Conservation (phyloP, 2,329 filamentous ascomycete genomes). For the Trichophyton verrucosum region DNA sequence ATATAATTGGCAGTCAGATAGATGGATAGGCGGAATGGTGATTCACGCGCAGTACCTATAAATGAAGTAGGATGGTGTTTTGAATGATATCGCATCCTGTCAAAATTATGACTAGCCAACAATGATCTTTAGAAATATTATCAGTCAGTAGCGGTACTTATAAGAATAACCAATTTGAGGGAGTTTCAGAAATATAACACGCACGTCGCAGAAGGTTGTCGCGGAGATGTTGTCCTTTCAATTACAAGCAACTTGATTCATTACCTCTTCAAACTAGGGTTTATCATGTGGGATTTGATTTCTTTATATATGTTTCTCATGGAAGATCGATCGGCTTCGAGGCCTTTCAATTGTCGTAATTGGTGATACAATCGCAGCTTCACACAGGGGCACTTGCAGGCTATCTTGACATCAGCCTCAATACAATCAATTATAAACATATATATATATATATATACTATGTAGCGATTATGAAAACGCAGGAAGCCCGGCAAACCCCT, state of each 20-base stretch:
- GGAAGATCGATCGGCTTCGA: too few relatives aligned
- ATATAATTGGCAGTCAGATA: background rate
- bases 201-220: too few relatives aligned
- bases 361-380: background rate
- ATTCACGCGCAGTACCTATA: background rate
- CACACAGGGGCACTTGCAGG: background rate
- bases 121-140: background rate
- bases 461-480: background rate
- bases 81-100: background rate
- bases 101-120: background rate
- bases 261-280: too few relatives aligned
- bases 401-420: too few relatives aligned
- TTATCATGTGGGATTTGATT: too few relatives aligned
- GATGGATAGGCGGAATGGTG: background rate
- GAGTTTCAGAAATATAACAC: too few relatives aligned
- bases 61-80: background rate
- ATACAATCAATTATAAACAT: background rate
- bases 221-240: too few relatives aligned
- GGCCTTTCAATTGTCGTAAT: background rate
- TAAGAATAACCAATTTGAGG: too few relatives aligned
- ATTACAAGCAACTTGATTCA: too few relatives aligned
- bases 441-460: background rate
- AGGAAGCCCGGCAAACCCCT: background rate
- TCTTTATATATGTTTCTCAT: too few relatives aligned
- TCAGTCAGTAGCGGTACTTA: too few relatives aligned